Conservation (phyloP, 176 grass and related monocot genomes). For the Chrysopogon serrulatus region DNA sequence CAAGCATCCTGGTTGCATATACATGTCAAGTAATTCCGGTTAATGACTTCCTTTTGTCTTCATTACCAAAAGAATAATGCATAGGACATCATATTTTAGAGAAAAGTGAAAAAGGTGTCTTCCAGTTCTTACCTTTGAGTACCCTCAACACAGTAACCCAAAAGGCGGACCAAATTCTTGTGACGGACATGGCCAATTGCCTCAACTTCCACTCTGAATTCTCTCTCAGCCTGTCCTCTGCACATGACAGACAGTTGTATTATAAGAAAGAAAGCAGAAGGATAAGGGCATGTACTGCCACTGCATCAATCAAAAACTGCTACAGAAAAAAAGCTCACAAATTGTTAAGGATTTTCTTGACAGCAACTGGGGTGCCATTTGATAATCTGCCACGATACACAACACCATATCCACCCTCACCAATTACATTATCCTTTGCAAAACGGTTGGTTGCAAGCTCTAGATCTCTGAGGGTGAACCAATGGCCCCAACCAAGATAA, state of each 20-base stretch:
- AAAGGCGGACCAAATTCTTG: conserved; percentile 93
- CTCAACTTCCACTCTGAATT: conserved; percentile 99
- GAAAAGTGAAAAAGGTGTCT: not conserved
- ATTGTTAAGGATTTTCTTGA: conserved; percentile 91
- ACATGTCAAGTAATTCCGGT: conserved; percentile 32
- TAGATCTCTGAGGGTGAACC: conserved; percentile 86
- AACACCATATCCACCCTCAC: conserved; percentile 81
- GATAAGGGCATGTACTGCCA: not conserved
- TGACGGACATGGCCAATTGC: conserved; percentile 96
- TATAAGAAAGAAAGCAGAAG: conserved; percentile 2
- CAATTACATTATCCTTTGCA: conserved; percentile 83
- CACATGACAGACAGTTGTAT: conserved; percentile 16
- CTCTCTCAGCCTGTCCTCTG: conserved; percentile 89
- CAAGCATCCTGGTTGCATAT: conserved; percentile 78
- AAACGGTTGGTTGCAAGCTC: conserved; percentile 76
- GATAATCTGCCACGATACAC: conserved; percentile 75
- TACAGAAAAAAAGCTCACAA: not conserved
- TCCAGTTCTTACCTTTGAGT: conserved; percentile 68
- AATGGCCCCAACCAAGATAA: conserved; percentile 91
- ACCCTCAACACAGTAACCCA: conserved; percentile 92
- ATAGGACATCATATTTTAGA: conserved; percentile 3
- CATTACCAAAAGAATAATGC: not conserved
- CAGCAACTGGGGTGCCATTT: conserved; percentile 74
- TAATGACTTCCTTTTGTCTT: conserved; percentile 3
- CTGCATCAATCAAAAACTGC: not conserved